phyloP scores from a whole-genome alignment of 345 rosid genomes.

The Turritis glabra region DNA sequence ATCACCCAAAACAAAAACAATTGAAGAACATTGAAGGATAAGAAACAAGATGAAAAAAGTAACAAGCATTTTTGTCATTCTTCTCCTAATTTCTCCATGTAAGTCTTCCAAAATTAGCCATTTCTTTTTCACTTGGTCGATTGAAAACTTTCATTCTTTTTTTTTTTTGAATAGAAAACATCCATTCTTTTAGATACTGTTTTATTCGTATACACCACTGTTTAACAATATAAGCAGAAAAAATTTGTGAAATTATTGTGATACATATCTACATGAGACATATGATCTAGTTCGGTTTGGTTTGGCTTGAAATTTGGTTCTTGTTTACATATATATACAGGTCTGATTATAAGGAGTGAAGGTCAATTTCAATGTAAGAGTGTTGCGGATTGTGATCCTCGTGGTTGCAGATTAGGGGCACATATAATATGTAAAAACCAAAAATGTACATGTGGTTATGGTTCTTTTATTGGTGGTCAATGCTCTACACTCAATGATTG shows the following conservation, averaged over 20 bases:
- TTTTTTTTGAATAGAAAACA: too few species aligned
- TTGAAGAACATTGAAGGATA: too few species aligned
- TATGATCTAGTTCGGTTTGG: not conserved
- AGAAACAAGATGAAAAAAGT: too few species aligned
- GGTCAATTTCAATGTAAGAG: not conserved
- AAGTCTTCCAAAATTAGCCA: too few species aligned
- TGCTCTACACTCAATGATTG: not conserved
- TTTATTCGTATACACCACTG: too few species aligned
- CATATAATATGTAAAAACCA: conserved; percentile 10
- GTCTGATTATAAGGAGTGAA: conserved; percentile 18
- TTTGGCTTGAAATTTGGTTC: not conserved
- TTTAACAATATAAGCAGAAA: too few species aligned
- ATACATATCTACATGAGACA: not conserved
- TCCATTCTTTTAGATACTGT: too few species aligned
- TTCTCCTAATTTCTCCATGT: too few species aligned
- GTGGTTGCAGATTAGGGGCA: not conserved
- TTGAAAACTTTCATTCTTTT: too few species aligned
- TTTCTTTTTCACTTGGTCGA: too few species aligned
- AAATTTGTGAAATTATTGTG: not conserved
- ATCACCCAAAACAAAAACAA: too few species aligned
- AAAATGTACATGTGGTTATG: not conserved
- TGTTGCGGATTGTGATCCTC: not conserved
- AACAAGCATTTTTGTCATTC: too few species aligned
- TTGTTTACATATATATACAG: not conserved
- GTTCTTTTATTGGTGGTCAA: conserved; percentile 9